Evolutionary conservation across 257 asterid genomes (phyloP), one percentile per base, ranked within the genome.

Genomic region (Striga asiatica): DNA sequence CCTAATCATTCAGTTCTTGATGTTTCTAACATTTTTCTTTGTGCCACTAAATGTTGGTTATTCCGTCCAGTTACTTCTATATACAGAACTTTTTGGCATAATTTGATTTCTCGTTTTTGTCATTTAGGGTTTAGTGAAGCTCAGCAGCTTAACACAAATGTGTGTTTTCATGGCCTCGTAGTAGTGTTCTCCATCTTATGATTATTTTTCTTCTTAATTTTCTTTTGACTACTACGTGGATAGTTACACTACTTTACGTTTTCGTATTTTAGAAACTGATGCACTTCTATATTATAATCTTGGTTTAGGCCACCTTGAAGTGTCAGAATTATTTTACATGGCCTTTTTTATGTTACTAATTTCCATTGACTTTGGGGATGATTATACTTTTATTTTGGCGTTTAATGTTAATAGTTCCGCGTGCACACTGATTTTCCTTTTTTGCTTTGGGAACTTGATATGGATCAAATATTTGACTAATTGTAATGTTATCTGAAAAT

Each of bases 81-180:
- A 16, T 62, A 14, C 41, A 41, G 20, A 62, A 53, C 18, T 21
- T 18, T 50, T 64, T 69, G 37, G 53, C 59, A 53, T 42, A 29
- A 60, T 65, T 52, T 53, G 60, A 52, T 56, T 54, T 68, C 70
- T 70, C 92, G 68, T 70, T 63, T 70, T 82, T 78, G 81, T 61
- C 78, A 61, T 76, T 70, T 82, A 75, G 88, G 85, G 81, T 59
- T 76, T 78, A 78, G 89, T 85, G 88, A 78, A 68, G 91, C 79
- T 76, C 78, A 61, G 83, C 77, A 72, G 82, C 88, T 80, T 71
- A 64, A 74, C 74, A 76, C 74, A 69, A 83, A 81, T 74, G 74
- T 80, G 70, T 76, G 70, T 72, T 68, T 66, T 69, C 80, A 68
- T 85, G 81, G 72, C 74, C 71, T 58, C 71, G 50, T 74, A 76